These are phyloP conservation scores for Mycosphaerella sp. DNA, from an alignment of 2,329 filamentous ascomycete genomes.

Conservation along the genomic window DNA sequence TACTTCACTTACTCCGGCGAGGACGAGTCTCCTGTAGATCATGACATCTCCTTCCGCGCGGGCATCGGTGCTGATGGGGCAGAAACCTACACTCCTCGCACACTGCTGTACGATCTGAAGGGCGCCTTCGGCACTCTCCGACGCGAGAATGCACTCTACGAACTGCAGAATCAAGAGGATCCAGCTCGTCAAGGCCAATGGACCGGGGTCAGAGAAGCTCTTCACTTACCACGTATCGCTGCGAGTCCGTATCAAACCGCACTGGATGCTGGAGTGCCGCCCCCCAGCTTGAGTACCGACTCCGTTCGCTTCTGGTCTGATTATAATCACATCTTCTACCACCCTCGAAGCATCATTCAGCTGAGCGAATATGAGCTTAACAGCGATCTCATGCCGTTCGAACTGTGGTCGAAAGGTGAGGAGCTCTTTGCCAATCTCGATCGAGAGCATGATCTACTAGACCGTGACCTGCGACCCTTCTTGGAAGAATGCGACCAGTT, in stretches of 20 bases:
- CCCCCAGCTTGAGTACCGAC: conserved; percentile 58
- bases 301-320: conserved; percentile 95
- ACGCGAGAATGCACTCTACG: conserved; percentile 84
- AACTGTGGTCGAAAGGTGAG: conserved; percentile 65
- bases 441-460: conserved; percentile 72
- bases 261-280: conserved; percentile 62
- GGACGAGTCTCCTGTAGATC: conserved; percentile 62
- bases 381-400: conserved; percentile 73
- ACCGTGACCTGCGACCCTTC: conserved; percentile 83
- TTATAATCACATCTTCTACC: conserved; percentile 86
- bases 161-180: conserved; percentile 45
- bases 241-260: conserved; percentile 71
- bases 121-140: conserved; percentile 83
- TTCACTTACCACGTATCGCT: conserved; percentile 60
- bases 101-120: conserved; percentile 91
- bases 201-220: conserved; percentile 61
- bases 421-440: conserved; percentile 57
- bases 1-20: conserved; percentile 85
- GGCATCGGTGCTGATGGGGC: conserved; percentile 75
- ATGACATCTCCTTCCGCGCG: conserved; percentile 81
- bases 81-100: conserved; percentile 88
- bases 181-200: conserved; percentile 39
- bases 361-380: conserved; percentile 81
- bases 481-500: conserved; percentile 89
- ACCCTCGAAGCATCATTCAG: conserved; percentile 80